Percentiles rank a stretch among this genome's conserved stretches.
These are phyloP conservation scores for Passiflora organensis DNA, from an alignment of 345 rosid species.

Conservation along the genomic window DNA sequence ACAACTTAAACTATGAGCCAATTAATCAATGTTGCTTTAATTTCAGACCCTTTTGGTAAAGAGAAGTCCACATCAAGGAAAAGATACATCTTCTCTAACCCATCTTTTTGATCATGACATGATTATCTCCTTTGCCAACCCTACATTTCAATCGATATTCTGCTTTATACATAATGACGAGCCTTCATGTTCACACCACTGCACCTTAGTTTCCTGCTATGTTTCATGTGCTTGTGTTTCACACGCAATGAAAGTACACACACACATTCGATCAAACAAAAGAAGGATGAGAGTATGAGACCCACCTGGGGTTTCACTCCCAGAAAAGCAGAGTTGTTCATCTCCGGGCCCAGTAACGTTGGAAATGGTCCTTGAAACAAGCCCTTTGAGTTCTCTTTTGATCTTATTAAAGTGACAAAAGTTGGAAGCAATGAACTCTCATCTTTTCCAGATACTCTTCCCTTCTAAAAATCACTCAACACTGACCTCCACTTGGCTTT, in stretches of 20 bases:
- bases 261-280: neutral
- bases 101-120: slow-evolving; percentile 22
- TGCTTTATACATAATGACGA: too few relatives aligned
- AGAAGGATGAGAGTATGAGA: neutral
- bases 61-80: neutral
- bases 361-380: slow-evolving; percentile 29
- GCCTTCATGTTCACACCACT: slow-evolving; percentile 9
- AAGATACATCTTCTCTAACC: slow-evolving; percentile 6
- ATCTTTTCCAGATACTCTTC: slow-evolving; percentile 6
- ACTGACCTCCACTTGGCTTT: slow-evolving; percentile 26
- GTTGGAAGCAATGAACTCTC: slow-evolving; percentile 16
- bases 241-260: neutral
- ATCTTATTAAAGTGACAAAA: slow-evolving; percentile 12
- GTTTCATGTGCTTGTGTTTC: slow-evolving; percentile 8
- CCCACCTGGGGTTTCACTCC: too few relatives aligned
- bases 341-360: slow-evolving; percentile 8
- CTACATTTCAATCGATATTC: slow-evolving; percentile 23
- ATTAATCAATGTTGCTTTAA: neutral
- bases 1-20: neutral
- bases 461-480: slow-evolving; percentile 24
- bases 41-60: neutral
- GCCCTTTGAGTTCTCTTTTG: slow-evolving; percentile 29
- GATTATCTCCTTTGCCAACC: slow-evolving; percentile 32
- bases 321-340: too few relatives aligned
- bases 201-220: slow-evolving; percentile 18